These are phyloP conservation scores for Ogataea henricii DNA, from an alignment of 805 yeast species.

Conservation along the genomic window DNA sequence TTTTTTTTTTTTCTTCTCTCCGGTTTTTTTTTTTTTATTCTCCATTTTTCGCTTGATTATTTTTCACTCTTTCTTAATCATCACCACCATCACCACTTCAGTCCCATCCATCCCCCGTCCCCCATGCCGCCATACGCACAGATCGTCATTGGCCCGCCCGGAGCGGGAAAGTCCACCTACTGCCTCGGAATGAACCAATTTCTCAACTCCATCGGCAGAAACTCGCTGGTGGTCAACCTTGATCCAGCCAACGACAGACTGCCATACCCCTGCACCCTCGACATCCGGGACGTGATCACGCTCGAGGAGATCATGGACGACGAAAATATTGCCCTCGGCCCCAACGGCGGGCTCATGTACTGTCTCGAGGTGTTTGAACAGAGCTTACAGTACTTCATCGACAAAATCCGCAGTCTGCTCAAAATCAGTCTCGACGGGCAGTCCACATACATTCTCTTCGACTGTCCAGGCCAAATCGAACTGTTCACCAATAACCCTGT, in stretches of 20 bases:
- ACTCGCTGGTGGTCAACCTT: slow-evolving; percentile 78
- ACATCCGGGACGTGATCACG: slow-evolving; percentile 57
- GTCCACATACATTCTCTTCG: slow-evolving; percentile 71
- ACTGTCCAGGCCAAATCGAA: slow-evolving; percentile 96
- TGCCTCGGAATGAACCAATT: slow-evolving; percentile 93
- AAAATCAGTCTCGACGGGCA: slow-evolving; percentile 41
- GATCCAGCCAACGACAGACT: slow-evolving; percentile 76
- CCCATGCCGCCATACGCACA: slow-evolving; percentile 75
- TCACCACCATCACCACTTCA: not conserved
- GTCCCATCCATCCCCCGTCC: not conserved
- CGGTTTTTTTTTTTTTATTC: not conserved
- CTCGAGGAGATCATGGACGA: slow-evolving; percentile 62
- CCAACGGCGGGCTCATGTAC: slow-evolving; percentile 86
- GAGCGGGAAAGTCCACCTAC: slow-evolving; percentile 94
- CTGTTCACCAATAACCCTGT: slow-evolving; percentile 88
- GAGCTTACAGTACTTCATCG: slow-evolving; percentile 58
- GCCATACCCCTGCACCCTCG: slow-evolving; percentile 56
- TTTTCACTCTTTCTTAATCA: not conserved
- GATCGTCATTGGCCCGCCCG: slow-evolving; percentile 97
- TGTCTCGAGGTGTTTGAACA: slow-evolving; percentile 72
- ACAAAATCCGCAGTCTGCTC: slow-evolving; percentile 57
- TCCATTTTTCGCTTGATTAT: not conserved
- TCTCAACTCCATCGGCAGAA: slow-evolving; percentile 90
- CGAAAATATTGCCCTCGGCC: slow-evolving; percentile 50
- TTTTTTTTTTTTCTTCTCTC: not conserved